Percentiles rank a stretch among this genome's conserved stretches.
These are phyloP conservation scores for Hysterangium stoloniferum DNA, from an alignment of 768 basidiomycete species.

Conservation along the genomic window DNA sequence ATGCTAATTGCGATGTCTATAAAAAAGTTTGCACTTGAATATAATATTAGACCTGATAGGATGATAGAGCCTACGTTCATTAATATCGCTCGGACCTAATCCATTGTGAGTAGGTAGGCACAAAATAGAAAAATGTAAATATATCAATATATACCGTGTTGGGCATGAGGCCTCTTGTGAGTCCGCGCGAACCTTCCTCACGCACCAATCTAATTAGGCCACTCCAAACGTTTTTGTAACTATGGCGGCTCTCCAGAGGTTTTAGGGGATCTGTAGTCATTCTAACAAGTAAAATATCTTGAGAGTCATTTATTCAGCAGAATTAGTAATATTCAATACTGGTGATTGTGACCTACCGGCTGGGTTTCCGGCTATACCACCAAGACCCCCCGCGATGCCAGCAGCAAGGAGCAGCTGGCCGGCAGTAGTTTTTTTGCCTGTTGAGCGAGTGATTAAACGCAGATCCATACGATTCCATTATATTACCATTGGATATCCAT, in stretches of 20 bases:
- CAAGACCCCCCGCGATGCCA: constrained; percentile 67
- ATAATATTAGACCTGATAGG: not conserved
- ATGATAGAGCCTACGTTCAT: constrained; percentile 56
- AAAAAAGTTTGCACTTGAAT: not conserved
- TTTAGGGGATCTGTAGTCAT: constrained; percentile 85
- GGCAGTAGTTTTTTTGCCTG: constrained; percentile 33
- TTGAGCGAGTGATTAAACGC: constrained; percentile 20
- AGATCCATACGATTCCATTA: not conserved
- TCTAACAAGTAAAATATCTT: constrained; percentile 68
- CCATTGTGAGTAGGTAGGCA: constrained; percentile 10
- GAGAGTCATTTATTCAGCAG: constrained; percentile 3
- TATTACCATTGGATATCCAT: constrained; percentile 25
- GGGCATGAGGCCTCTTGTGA: constrained; percentile 67
- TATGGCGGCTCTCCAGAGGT: constrained; percentile 64
- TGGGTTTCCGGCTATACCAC: constrained; percentile 81
- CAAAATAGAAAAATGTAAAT: not conserved
- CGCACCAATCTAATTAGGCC: constrained; percentile 60
- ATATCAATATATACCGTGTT: constrained; percentile 49
- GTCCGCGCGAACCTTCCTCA: constrained; percentile 62
- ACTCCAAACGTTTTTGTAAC: constrained; percentile 70
- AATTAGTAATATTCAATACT: not conserved
- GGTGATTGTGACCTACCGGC: constrained; percentile 41
- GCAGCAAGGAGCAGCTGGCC: constrained; percentile 55
- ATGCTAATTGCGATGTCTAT: constrained; percentile 75
- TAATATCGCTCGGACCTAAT: constrained; percentile 51